Evolutionary conservation across 2,329 filamentous ascomycete species (phyloP), one percentile per base, ranked within the genome.

Genomic region (Sclerotinia nivalis): DNA sequence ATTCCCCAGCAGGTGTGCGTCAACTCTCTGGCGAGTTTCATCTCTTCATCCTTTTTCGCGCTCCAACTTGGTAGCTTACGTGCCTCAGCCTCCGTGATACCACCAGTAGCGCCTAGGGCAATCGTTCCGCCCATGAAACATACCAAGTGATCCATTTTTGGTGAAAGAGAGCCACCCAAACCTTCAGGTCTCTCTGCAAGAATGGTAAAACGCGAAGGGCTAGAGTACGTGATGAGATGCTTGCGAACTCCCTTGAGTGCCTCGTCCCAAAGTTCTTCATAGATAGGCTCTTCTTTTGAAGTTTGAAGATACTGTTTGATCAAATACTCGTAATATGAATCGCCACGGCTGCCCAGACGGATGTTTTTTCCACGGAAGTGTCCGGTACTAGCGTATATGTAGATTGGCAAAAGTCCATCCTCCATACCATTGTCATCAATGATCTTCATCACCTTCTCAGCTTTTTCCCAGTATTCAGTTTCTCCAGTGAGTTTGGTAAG

Each of bases 301-400:
- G 96, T 99, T 80, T 99, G 96, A 28, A 97, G 85, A 79, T 97
- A 98, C 80, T 99, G 96, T 83, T 99, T 99, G 84, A 98, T 96
- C 65, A 99, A 88, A 80, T 99, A 99, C 82, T 99, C 93, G 81
- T 99, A 99, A 82, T 98, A 99, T 61, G 94, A 97, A 82, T 99
- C 96, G 59, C 96, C 96, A 72, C 96, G 88, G 79, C 93, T 97
- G 52, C 96, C 96, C 31, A 98, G 85, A 25, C 96, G 91, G 76
- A 99, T 95, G 77, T 97, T 97, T 28, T 88, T 82, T 28, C 93
- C 93, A 65, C 88, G 86, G 81, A 98, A 99, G 67, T 88, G 83
- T 69, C 96, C 96, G 18, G 84, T 88, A 40, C 89, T 87, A 5
- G 96, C 88, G 78, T 93, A 89, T 74, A 99, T 91, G 81, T 91